Evolutionary conservation across 768 basidiomycete genomes (phyloP).

Genomic region (Pluteus cervinus): DNA sequence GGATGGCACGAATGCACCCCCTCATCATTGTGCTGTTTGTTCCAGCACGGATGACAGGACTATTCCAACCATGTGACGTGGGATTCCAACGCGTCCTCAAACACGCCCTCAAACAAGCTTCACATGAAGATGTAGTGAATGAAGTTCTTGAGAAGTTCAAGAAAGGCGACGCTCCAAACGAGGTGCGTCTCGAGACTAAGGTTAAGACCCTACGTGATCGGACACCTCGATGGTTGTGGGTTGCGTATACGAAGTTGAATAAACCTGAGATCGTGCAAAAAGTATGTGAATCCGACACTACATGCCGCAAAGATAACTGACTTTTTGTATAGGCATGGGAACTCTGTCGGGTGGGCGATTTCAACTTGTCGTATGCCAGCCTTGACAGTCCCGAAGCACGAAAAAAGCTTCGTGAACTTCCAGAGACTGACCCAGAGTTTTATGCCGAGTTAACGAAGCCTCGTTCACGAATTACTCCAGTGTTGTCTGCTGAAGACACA

Average conservation of each 20-base stretch:
- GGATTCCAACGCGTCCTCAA: slow-evolving; percentile 25
- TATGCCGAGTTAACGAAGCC: too few relatives aligned
- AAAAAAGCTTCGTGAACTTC: slow-evolving; percentile 10
- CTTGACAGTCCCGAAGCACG: slow-evolving; percentile 13
- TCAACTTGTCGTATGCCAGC: slow-evolving; percentile 17
- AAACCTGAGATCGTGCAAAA: slow-evolving; percentile 19
- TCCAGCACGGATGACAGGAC: slow-evolving; percentile 25
- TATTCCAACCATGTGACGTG: slow-evolving; percentile 23
- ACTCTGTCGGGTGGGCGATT: slow-evolving; percentile 12
- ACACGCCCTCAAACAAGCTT: slow-evolving; percentile 12
- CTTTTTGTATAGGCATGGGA: slow-evolving; percentile 14
- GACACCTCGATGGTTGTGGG: slow-evolving; percentile 20
- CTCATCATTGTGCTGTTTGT: slow-evolving; percentile 23
- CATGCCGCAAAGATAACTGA: background rate
- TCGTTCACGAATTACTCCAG: too few relatives aligned
- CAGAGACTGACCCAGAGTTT: slow-evolving; percentile 10
- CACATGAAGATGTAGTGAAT: slow-evolving; percentile 19
- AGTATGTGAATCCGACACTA: slow-evolving; percentile 16
- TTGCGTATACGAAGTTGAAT: slow-evolving; percentile 18
- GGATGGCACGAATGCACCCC: slow-evolving; percentile 24
- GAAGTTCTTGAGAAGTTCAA: slow-evolving; percentile 12
- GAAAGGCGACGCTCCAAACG: slow-evolving; percentile 3
- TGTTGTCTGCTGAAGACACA: too few relatives aligned
- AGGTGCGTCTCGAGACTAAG: slow-evolving; percentile 16
- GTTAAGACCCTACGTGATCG: slow-evolving; percentile 17